Conservation (phyloP, 2,329 filamentous ascomycete species). For the Alternaria sp. region DNA sequence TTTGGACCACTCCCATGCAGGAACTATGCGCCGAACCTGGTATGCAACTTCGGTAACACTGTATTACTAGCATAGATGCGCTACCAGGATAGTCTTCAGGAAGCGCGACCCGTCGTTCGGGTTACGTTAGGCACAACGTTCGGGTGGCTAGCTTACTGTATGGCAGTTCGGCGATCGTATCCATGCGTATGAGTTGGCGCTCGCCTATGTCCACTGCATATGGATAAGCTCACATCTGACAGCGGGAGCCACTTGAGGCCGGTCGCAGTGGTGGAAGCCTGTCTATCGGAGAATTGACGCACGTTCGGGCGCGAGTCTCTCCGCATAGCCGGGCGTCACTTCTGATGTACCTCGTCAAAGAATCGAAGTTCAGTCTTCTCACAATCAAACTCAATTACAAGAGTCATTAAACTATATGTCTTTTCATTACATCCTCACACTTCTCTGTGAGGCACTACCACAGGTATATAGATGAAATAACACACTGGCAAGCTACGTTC, state of each 20-base stretch:
- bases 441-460: neutral
- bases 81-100: conserved; percentile 5
- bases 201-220: conserved; percentile 9
- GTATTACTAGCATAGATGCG: conserved; percentile 15
- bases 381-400: neutral
- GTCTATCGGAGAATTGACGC: conserved; percentile 3
- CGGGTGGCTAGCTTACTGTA: conserved; percentile 5
- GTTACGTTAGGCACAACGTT: conserved; percentile 5
- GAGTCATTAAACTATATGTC: neutral
- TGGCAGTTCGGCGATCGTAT: conserved; percentile 9
- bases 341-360: neutral
- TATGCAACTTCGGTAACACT: conserved; percentile 23
- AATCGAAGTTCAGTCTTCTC: neutral
- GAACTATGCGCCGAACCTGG: conserved; percentile 40
- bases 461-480: neutral
- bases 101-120: conserved; percentile 6
- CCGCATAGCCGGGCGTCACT: neutral
- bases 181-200: neutral
- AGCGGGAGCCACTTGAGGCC: conserved; percentile 12
- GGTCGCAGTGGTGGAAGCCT: conserved; percentile 7
- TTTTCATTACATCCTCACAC: neutral
- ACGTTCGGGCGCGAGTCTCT: neutral
- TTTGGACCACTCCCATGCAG: conserved; percentile 28
- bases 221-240: conserved; percentile 13
- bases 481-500: neutral